phyloP scores from a whole-genome alignment of 2,329 filamentous ascomycete genomes.

The Talaromyces amestolkiae region DNA sequence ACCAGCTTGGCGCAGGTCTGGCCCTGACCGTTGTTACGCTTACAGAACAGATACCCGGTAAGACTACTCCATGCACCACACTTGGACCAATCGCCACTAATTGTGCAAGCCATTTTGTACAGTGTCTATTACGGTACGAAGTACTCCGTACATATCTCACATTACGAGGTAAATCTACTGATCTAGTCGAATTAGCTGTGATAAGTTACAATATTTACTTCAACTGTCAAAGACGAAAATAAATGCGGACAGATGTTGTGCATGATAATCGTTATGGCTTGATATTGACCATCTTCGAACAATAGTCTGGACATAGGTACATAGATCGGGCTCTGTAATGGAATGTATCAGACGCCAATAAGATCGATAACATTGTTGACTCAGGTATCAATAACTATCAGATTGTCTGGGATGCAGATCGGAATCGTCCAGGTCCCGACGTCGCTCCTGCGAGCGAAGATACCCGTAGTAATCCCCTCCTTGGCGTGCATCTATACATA shows the following conservation, averaged over 20 bases:
- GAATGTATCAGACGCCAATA: neutral
- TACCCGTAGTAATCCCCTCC: no score
- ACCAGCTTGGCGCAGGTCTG: neutral
- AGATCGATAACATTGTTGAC: neutral
- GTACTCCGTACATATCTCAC: neutral
- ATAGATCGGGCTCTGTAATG: neutral
- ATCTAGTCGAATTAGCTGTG: neutral
- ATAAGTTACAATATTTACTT: neutral
- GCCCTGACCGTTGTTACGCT: conserved; percentile 3
- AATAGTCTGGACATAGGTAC: neutral
- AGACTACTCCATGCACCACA: neutral
- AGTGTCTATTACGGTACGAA: neutral
- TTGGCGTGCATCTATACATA: neutral
- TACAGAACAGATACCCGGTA: neutral
- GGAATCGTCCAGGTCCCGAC: neutral
- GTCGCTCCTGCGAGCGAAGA: neutral
- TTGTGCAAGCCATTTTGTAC: neutral
- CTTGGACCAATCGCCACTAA: neutral
- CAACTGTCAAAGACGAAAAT: neutral
- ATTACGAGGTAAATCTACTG: neutral
- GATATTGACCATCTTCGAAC: neutral
- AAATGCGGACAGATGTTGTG: neutral
- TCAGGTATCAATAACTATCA: neutral
- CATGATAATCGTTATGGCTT: neutral
- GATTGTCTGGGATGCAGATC: neutral